Conservation (phyloP, 345 rosid species). For the Arabis hirsuta region DNA sequence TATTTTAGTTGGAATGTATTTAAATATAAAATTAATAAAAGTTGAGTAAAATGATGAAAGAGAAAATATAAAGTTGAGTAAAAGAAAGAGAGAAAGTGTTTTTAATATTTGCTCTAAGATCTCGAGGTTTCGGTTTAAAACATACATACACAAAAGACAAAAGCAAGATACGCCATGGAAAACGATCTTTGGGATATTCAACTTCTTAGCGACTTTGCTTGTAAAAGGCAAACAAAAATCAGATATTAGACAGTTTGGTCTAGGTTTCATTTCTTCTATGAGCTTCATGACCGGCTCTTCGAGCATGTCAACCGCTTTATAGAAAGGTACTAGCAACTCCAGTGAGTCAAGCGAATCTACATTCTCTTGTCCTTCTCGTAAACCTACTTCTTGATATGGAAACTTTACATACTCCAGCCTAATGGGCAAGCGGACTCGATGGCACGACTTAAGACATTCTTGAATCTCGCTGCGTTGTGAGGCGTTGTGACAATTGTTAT, state of each 20-base stretch:
- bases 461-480: constrained; percentile 43
- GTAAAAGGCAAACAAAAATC: constrained; percentile 56
- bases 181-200: constrained; percentile 54
- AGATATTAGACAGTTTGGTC: constrained; percentile 58
- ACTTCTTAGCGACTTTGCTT: constrained; percentile 41
- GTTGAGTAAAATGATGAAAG: too few species aligned
- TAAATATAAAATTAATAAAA: too few species aligned
- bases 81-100: too few species aligned
- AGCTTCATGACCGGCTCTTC: constrained; percentile 43
- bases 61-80: too few species aligned
- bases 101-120: too few species aligned
- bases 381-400: constrained; percentile 38
- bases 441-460: constrained; percentile 37
- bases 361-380: constrained; percentile 43
- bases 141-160: constrained; percentile 45
- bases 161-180: constrained; percentile 66
- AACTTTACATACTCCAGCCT: constrained; percentile 27
- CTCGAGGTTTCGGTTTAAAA: constrained; percentile 22
- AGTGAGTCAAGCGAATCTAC: constrained; percentile 37
- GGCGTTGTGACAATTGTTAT: constrained; percentile 57
- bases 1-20: too few species aligned
- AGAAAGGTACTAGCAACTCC: constrained; percentile 11
- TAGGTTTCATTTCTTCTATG: constrained; percentile 44
- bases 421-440: constrained; percentile 40
- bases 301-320: constrained; percentile 21